Base-by-base conservation (phyloP, 805 yeast species). In the Peterozyma toletana region DNA sequence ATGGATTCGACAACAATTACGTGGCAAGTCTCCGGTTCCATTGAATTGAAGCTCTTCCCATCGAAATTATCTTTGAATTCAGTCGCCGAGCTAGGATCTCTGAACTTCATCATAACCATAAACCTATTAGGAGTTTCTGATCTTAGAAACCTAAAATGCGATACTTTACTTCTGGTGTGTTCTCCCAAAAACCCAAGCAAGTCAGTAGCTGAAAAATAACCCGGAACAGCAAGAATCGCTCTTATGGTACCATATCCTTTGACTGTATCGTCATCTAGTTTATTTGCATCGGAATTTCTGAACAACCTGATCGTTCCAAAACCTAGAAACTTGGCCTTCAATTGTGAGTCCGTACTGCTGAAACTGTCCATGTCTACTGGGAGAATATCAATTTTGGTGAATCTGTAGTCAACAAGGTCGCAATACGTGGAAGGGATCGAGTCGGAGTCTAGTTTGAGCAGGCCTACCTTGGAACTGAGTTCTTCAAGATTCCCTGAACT, bases 21-120 rank as follows among this genome's bases (percentile, higher is more conserved):
- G 57, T 83, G 89, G 53, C 96, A 89, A 11, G 77, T 69, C 54
- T 90, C 96, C 0, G 95, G 86, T 54, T 90, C 96, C 84, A 89
- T 82, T 7, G 91, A 78, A 52, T 83, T 88, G 66, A 90, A 89
- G 9, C 73, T 71, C 48, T 73, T 76, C 4, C 95, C 95, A 57
- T 89, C 82, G 54, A 70, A 86, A 29, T 67, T 67, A 37, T 72
- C 71, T 50, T 80, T 80, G 60, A 90, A 90, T 35, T 63, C 66
- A n/a, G 75, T 70, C 0, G 96, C 89, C 33, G 64, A 55, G 1
- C 70, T 62, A 2, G 71, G 55, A 34, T 73, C 72, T 35, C 75
- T 69, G 60, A 89, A 89, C 62, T 89, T 88, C 61, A 90, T 67
- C 42, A 89, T 64, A 2, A 82, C 91, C 75, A 87, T 74, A 53